Percentiles rank a stretch among this genome's conserved stretches.
Conservation (phyloP, 2,329 filamentous ascomycete species). For the Fusarium globosum region DNA sequence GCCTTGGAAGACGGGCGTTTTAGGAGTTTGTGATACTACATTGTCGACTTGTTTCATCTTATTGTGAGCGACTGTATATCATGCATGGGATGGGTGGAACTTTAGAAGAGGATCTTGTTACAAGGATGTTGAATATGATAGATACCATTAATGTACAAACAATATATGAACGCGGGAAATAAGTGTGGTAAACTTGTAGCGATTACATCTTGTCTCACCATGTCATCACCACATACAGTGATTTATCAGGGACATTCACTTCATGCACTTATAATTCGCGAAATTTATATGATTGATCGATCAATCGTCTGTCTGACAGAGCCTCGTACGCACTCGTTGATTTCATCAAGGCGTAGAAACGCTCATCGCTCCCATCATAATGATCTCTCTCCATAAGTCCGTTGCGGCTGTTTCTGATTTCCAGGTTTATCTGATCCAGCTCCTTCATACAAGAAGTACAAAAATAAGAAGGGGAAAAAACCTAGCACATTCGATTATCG, state of each 20-base stretch:
- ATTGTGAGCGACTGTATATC: conserved; percentile 25
- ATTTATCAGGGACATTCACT: background rate
- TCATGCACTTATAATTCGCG: background rate
- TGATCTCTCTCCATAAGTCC: conserved; percentile 12
- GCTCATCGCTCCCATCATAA: conserved; percentile 20
- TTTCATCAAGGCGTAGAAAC: conserved; percentile 26
- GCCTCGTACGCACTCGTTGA: conserved; percentile 24
- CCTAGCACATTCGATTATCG: conserved; percentile 28
- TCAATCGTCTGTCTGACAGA: conserved; percentile 22
- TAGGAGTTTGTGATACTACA: conserved; percentile 34
- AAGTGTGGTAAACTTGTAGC: background rate
- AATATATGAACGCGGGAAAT: background rate
- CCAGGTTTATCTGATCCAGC: conserved; percentile 33
- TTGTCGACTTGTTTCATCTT: conserved; percentile 10
- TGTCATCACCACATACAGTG: background rate
- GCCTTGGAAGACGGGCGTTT: conserved; percentile 34
- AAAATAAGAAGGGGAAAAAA: conserved; percentile 17
- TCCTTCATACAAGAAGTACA: conserved; percentile 37
- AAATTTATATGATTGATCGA: conserved; percentile 40
- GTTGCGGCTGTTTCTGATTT: conserved; percentile 21
- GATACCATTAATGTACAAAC: conserved; percentile 15
- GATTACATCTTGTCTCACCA: background rate
- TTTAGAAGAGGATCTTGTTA: conserved; percentile 12
- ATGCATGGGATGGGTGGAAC: conserved; percentile 14
- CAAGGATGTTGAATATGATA: conserved; percentile 10